Conservation (phyloP, 305 asterid genomes). For the Rubia balearica region DNA sequence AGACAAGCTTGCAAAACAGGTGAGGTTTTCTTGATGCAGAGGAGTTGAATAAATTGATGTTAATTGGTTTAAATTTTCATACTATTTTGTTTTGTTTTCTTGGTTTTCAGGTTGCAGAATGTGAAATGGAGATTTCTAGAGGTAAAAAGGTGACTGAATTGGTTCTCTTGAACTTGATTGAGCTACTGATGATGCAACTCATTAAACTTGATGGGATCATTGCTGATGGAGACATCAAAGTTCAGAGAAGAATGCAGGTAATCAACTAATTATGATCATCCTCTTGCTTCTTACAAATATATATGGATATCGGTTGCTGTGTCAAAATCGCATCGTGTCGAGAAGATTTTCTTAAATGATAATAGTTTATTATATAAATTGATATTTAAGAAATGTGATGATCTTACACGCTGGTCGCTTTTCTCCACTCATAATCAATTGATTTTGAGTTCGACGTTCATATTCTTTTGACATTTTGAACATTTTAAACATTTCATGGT, state of each 20-base stretch:
- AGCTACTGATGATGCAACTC: constrained; percentile 72
- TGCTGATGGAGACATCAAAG: constrained; percentile 86
- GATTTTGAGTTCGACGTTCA: no score
- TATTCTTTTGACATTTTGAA: no score
- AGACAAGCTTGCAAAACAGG: constrained; percentile 75
- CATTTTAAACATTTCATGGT: no score
- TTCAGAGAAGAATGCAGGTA: constrained; percentile 89
- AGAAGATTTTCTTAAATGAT: no score
- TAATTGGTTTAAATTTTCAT: constrained; percentile 2
- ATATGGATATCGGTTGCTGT: not conserved
- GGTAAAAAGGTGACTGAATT: constrained; percentile 71
- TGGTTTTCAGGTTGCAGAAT: constrained; percentile 46
- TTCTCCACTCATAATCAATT: no score
- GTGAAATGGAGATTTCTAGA: constrained; percentile 62
- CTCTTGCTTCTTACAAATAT: not conserved
- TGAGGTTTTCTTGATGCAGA: constrained; percentile 10
- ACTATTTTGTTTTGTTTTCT: not conserved
- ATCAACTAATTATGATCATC: not conserved
- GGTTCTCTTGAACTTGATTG: constrained; percentile 52
- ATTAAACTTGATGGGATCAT: constrained; percentile 70
- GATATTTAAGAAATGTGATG: no score
- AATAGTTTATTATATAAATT: no score
- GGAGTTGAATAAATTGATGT: not conserved
- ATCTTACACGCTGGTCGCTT: no score
- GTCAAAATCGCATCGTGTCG: not conserved